A percentile compares a stretch with the other conserved stretches of the same genome.
These are phyloP conservation scores for Fusarium coicis DNA, from an alignment of 2,329 filamentous ascomycete genomes.

Conservation along the genomic window DNA sequence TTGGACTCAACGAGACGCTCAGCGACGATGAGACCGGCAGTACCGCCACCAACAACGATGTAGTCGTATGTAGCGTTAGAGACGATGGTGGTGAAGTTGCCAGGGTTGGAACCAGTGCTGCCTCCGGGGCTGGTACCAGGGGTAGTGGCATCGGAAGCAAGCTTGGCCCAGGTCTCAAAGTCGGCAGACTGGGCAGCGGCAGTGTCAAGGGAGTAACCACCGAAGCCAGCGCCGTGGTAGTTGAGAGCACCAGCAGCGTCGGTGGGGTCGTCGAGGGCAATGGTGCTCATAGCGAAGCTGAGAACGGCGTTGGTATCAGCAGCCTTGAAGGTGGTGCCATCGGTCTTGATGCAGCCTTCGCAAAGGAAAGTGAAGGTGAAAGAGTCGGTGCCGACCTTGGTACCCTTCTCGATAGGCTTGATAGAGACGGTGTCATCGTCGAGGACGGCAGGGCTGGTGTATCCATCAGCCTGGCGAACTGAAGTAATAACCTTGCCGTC, in stretches of 20 bases:
- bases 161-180: constrained; percentile 53
- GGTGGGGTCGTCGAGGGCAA: constrained; percentile 52
- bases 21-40: constrained; percentile 69
- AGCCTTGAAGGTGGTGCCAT: constrained; percentile 57
- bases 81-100: constrained; percentile 47
- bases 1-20: constrained; percentile 69
- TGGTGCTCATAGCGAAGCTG: constrained; percentile 66
- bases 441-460: constrained; percentile 68
- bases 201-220: constrained; percentile 55
- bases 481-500: constrained; percentile 65
- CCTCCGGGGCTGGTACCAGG: constrained; percentile 36
- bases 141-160: constrained; percentile 55
- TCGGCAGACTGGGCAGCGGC: constrained; percentile 55
- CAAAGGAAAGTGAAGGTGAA: constrained; percentile 75
- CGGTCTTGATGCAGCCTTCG: constrained; percentile 64
- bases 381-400: constrained; percentile 65
- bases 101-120: constrained; percentile 39
- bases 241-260: constrained; percentile 49
- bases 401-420: constrained; percentile 69
- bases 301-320: constrained; percentile 58
- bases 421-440: constrained; percentile 62
- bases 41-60: constrained; percentile 71
- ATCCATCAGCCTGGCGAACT: constrained; percentile 68
- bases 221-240: constrained; percentile 55
- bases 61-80: constrained; percentile 64